Evolutionary conservation across 139 green algal genomes (phyloP), one percentile per base, ranked within the genome.

Genomic region (Micractinium sp.): DNA sequence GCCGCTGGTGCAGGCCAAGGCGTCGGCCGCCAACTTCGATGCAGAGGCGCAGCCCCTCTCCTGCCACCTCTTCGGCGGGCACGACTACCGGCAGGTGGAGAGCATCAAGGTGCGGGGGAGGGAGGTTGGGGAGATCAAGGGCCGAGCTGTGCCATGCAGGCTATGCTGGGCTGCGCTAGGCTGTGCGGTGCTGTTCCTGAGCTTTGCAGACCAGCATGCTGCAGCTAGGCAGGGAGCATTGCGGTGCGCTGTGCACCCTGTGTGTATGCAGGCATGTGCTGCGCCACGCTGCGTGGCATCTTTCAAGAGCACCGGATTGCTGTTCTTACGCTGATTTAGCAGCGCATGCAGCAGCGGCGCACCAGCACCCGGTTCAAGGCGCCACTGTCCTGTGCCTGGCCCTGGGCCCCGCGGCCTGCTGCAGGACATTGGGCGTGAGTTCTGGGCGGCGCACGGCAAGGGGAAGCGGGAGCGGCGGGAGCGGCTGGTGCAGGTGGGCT

Each of bases 31-130:
- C 0, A 79, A 88, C 3, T 96, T 96, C 53, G 47, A 95, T 47
- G 88, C 92, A 18, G 90, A 91, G 61, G 78, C 85, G n/a, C 39
- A 90, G 27, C 87, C 90, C 20, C 86, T 93, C 23, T 90, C 80
- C 77, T 93, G 89, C 22, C 95, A 92, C 77, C 85, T 93, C 38
- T 88, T 95, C 31, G 86, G 87, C 25, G 91, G 91, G 41, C 76
- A 81, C 66, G 91, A 93, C 86, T 94, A 93, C 83, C 87, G 61
- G 12, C n/a, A 15, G 15, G 74, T 53, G 16, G 33, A 80, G 18
- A 53, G 14, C 15, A 36, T 77, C 31, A 77, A 77, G 71, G 71
- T 19, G 71, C 33, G 31, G 14, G 67, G 27, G n/a, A 86, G n/a
- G 35, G 76, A 63, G 12, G 31, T 85, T 38, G 9, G 39, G 23